These are phyloP conservation scores for Raddia guianensis DNA, from an alignment of 176 grass and related monocot genomes.

Conservation along the genomic window DNA sequence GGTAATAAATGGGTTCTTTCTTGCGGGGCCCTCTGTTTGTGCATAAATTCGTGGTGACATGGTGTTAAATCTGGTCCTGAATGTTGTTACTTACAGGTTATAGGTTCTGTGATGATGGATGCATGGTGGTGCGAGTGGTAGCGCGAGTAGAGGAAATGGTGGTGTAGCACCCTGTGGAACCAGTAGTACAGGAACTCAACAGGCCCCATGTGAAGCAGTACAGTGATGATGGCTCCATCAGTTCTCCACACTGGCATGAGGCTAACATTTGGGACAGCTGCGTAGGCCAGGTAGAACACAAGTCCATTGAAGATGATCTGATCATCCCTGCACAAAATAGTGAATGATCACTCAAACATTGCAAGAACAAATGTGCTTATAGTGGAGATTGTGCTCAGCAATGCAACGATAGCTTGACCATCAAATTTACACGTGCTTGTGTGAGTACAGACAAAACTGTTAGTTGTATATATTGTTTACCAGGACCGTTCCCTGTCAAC, in stretches of 20 bases:
- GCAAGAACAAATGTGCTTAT: background rate
- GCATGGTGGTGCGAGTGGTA: slow-evolving; percentile 88
- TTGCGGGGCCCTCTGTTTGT: background rate
- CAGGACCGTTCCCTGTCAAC: slow-evolving; percentile 85
- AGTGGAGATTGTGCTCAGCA: background rate
- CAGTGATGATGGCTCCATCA: slow-evolving; percentile 56
- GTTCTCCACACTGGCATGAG: slow-evolving; percentile 68
- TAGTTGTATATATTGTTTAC: slow-evolving; percentile 37
- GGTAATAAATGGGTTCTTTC: background rate
- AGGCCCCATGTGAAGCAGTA: slow-evolving; percentile 62
- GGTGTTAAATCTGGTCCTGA: background rate
- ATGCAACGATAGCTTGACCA: background rate
- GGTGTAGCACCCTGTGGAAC: slow-evolving; percentile 87
- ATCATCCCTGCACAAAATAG: slow-evolving; percentile 69
- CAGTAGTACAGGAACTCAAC: slow-evolving; percentile 97
- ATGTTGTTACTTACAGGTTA: slow-evolving; percentile 74
- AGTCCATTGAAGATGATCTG: slow-evolving; percentile 87
- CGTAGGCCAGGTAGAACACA: slow-evolving; percentile 56
- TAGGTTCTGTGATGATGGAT: slow-evolving; percentile 85
- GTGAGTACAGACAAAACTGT: background rate
- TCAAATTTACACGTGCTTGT: background rate
- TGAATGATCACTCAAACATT: background rate
- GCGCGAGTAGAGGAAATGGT: slow-evolving; percentile 90
- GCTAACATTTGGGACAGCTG: slow-evolving; percentile 19
- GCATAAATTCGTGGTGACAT: background rate